phyloP scores from a whole-genome alignment of 1,284 basidiomycete species.

The Tilletia setariae region DNA sequence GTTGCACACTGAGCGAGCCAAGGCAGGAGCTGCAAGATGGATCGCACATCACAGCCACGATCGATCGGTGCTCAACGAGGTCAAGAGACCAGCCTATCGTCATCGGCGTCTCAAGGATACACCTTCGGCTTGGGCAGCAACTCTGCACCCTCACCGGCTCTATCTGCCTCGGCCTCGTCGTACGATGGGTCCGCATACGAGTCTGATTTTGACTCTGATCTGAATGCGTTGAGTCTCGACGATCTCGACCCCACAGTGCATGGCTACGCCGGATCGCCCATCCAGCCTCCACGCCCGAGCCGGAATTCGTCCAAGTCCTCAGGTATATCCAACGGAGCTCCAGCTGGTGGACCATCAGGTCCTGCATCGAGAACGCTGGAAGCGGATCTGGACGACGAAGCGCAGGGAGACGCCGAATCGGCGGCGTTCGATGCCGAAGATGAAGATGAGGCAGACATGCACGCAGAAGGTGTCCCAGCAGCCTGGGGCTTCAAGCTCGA shows the following conservation, averaged over 20 bases:
- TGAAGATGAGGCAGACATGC: constrained; percentile 52
- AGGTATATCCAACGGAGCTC: too few relatives aligned
- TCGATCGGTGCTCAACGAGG: background rate
- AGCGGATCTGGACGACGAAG: background rate
- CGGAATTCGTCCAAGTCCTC: constrained; percentile 6
- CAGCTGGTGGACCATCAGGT: too few relatives aligned
- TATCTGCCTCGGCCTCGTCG: constrained; percentile 3
- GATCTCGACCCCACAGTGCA: background rate
- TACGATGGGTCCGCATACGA: constrained; percentile 6
- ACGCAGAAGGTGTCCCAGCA: constrained; percentile 50
- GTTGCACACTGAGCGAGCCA: too few relatives aligned
- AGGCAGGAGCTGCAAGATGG: background rate
- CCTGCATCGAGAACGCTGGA: background rate
- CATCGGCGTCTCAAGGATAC: background rate
- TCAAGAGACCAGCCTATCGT: background rate
- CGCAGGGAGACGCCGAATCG: background rate
- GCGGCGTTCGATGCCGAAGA: constrained; percentile 22
- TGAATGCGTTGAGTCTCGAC: constrained; percentile 5
- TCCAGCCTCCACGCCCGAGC: background rate
- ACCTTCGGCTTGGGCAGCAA: constrained; percentile 3
- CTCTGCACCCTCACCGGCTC: constrained; percentile 5
- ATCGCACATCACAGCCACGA: background rate
- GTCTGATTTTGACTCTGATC: background rate
- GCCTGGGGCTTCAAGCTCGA: constrained; percentile 47
- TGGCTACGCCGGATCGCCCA: too few relatives aligned